Base-by-base conservation (phyloP, 257 asterid species). In the Solanum lycopersicoides region DNA sequence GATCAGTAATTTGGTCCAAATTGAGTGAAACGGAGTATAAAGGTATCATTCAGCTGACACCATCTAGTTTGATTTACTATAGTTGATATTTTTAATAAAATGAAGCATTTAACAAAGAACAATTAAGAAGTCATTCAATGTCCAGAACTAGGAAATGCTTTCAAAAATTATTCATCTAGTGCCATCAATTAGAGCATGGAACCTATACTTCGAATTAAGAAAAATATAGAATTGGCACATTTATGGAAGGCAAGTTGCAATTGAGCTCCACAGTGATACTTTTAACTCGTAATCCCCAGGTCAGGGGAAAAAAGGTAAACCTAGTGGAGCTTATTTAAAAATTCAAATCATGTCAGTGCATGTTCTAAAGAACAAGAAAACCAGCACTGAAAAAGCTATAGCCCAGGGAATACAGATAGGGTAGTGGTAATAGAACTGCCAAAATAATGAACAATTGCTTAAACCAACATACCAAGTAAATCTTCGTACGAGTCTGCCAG, bases 401-500 rank as follows among this genome's bases (percentile, higher is more conserved):
- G 44, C 21, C 44, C 30, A 30, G 69, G 69, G 21, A 82, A 50
- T 82, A 3, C 63, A 82, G 69, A 82, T 18, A 82, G 30, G 28
- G 25, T 4, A 28, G 45, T 30, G 69, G 28, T 20, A 18, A 53
- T 30, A 82, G 44, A 32, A 82, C 41, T 50, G 66, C 69, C 30
- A 47, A 82, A 50, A 82, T 65, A 82, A 82, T 50, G 45, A 79
- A 18, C 69, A 50, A 80, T 50, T 50, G 69, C 69, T 82, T n/a
- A 68, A 16, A 86, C 39, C n/a, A 76, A 42, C 95, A 47, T 92
- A 97, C 99, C 99, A 85, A 97, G 98, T 91, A 97, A 92, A 92
- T 97, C 99, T 88, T 96, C 99, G 3, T 97, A 97, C 65, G 95
- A 90, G 90, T 96, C 99, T 11, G 91, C 95, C 88, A 94, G 87